Percentiles rank a stretch among this genome's conserved stretches.
These are phyloP conservation scores for Xylaria sp. DNA, from an alignment of 2,329 filamentous ascomycete species.

Conservation along the genomic window DNA sequence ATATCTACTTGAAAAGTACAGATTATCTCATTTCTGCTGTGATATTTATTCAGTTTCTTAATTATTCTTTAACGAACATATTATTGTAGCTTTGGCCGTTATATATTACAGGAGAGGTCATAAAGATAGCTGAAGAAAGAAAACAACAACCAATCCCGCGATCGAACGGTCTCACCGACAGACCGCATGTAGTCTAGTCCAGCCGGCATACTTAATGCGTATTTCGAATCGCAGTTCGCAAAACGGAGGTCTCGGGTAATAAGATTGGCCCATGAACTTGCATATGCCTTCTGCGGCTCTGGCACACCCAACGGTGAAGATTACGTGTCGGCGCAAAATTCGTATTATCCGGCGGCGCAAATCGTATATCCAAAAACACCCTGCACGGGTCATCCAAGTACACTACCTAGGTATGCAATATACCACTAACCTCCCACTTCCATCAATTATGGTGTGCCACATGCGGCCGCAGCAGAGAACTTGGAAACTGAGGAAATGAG, in stretches of 20 bases:
- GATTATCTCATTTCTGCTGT: neutral
- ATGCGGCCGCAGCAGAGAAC: constrained; percentile 15
- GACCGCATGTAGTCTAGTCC: neutral
- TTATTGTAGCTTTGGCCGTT: too few species aligned
- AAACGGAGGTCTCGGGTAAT: constrained; percentile 19
- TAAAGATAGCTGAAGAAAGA: neutral
- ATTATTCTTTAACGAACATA: neutral
- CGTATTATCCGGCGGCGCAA: constrained; percentile 21
- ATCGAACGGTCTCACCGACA: constrained; percentile 7
- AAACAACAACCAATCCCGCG: neutral
- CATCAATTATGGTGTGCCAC: neutral
- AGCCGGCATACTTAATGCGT: neutral
- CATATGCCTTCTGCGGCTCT: constrained; percentile 31
- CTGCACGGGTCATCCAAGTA: neutral
- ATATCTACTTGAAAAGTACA: neutral
- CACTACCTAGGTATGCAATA: neutral
- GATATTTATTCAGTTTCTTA: neutral
- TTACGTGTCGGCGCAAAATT: constrained; percentile 26
- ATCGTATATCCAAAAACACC: neutral
- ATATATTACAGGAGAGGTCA: too few species aligned
- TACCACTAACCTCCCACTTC: neutral
- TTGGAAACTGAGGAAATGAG: constrained; percentile 15
- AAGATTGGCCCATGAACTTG: constrained; percentile 18
- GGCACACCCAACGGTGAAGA: constrained; percentile 36
- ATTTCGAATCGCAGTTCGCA: neutral